Evolutionary conservation across 495 filamentous ascomycete species (phyloP), one percentile per base, ranked within the genome.

Genomic region (Amniculicola lignicola): DNA sequence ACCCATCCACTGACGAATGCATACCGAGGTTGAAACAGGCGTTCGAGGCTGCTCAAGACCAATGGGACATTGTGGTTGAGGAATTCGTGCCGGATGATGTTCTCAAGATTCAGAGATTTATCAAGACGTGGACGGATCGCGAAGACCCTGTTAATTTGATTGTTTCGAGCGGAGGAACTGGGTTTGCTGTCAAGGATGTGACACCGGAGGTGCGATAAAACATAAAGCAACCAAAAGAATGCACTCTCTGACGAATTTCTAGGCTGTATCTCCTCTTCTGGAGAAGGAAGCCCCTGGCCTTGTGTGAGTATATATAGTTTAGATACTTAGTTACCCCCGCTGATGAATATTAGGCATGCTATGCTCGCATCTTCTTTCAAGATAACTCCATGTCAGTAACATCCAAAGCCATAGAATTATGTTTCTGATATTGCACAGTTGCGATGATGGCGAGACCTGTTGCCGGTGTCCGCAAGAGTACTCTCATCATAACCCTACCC

Each of bases 391-490:
- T 99, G 89, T 94, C 73, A 75, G 86, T 74, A 4, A 53, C 36
- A 21, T 16, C 14, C 16, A 11, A 11, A 21, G 33, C 10, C 18
- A 33, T 10, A 46, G 9, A 25, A 33, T 33, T 25, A 22, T 14
- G 21, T 35, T 1, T 28, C 59, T 72, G 22, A 70, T 46, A 14
- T 18, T 36, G 4, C 57, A 0, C 22, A 95, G 89, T 97, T 73
- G 94, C 92, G n/a, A 83, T 95, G 74, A 97, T 97, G 93, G 86
- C 93, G 50, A 81, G 93, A 50, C 91, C 93, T 12, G 88, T 96
- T 45, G 94, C 94, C 42, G 93, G 93, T 9, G 85, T 94, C 10
- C 79, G 93, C 25, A 83, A 90, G 57, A 84, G 83, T 57, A 84
- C 90, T 4, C 71, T 99, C 44, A 89, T 99, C 38, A 73, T 96